phyloP scores from a whole-genome alignment of 2,329 filamentous ascomycete species.

The Aspergillus sp. region DNA sequence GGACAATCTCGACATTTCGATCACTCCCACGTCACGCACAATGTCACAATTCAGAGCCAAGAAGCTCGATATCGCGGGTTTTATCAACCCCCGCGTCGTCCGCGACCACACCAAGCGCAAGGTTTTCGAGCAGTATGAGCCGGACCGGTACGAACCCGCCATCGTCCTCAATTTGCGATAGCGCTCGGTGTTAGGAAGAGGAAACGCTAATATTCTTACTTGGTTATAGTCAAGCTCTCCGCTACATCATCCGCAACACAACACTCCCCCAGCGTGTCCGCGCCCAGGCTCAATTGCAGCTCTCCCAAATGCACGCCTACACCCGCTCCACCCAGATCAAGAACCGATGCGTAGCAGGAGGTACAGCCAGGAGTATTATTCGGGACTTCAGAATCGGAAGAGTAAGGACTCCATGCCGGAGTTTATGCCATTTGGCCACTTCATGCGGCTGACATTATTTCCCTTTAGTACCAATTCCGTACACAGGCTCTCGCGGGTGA shows the following conservation, averaged over 20 bases:
- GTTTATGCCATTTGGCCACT: too few species aligned
- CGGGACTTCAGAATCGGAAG: conserved; percentile 88
- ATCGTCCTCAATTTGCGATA: neutral
- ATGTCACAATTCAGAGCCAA: conserved; percentile 89
- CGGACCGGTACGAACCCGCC: conserved; percentile 67
- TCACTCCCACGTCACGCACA: conserved; percentile 30
- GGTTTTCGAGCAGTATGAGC: conserved; percentile 81
- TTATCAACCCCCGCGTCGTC: conserved; percentile 80
- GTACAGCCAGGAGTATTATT: conserved; percentile 86
- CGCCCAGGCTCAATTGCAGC: conserved; percentile 87
- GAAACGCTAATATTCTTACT: neutral
- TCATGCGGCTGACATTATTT: neutral
- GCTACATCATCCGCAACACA: conserved; percentile 92
- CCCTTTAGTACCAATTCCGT: conserved; percentile 80
- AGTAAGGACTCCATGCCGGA: conserved; percentile 55
- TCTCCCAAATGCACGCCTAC: conserved; percentile 94
- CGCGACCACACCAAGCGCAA: conserved; percentile 97
- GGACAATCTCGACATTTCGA: neutral
- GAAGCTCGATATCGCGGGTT: conserved; percentile 85
- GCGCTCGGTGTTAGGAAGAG: neutral
- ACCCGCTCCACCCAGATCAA: conserved; percentile 90
- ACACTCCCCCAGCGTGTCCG: conserved; percentile 77
- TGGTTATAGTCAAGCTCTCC: conserved; percentile 73
- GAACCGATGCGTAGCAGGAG: conserved; percentile 88
- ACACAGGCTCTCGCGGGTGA: conserved; percentile 82